Base-by-base conservation (phyloP, 257 asterid genomes). In the Ilex asprella region DNA sequence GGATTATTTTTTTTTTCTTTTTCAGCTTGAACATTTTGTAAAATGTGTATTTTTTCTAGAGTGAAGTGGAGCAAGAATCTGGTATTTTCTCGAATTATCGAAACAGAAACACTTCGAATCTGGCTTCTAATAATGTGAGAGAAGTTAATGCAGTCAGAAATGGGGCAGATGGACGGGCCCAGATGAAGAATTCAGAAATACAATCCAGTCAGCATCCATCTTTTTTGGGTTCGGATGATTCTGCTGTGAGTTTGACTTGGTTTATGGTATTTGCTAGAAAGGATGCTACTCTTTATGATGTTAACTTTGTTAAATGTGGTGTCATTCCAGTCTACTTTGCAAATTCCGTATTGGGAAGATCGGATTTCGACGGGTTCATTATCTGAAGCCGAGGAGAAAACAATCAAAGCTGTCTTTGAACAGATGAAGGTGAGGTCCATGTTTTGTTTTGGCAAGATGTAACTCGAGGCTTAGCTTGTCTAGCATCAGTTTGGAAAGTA, bases 341-440 rank as follows among this genome's bases (percentile, higher is more conserved):
- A 67, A 58, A 66, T 80, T 76, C 71, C 84, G 57, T 76, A 82
- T 65, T 67, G 87, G 77, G 96, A 86, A 35, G 94, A 88, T 69
- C 85, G 82, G 31, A 56, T 78, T 63, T 88, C 95, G 65, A 16
- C 63, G 1, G 59, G 82, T 71, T 84, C 85, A 62, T 73, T 86
- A 39, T 88, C 96, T 41, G 98, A 91, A 75, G 88, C 84, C 35
- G 98, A 91, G 72, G 98, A 85, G 71, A 91, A 79, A 82, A 74
- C 79, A 56, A 74, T 75, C 46, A 75, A 21, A 62, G 77, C 89
- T 73, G 78, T 83, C 62, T 72, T 57, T 67, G 79, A 82, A 73
- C 87, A 88, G 64, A 58, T 73, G 76, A 80, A 70, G 76, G 95
- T 81, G 70, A 67, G 13, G 83, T 60, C 47, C 59, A 67, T 55